Conservation (phyloP, 2,329 filamentous ascomycete species). For the Lasiodiplodia gonubiensis region DNA sequence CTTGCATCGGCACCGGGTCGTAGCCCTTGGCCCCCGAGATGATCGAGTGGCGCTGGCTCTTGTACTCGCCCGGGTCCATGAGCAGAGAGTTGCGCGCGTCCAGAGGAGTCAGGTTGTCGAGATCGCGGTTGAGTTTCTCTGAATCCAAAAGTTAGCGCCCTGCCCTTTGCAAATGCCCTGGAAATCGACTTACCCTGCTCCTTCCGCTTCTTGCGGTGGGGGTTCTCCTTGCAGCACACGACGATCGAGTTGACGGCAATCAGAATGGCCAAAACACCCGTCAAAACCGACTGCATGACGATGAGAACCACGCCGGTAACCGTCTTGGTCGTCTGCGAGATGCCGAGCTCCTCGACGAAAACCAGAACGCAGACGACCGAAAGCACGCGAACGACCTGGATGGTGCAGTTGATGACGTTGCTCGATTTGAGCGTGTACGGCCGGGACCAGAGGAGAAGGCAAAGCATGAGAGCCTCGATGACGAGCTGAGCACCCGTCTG, state of each 20-base stretch:
- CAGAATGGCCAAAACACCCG: slow-evolving; percentile 80
- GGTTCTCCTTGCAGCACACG: slow-evolving; percentile 83
- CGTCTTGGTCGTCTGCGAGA: slow-evolving; percentile 90
- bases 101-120: slow-evolving; percentile 83
- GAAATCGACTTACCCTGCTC: slow-evolving; percentile 73
- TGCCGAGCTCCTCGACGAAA: slow-evolving; percentile 91
- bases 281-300: slow-evolving; percentile 85
- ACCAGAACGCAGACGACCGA: slow-evolving; percentile 88
- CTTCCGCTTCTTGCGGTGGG: slow-evolving; percentile 86
- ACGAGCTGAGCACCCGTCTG: slow-evolving; percentile 82
- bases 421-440: slow-evolving; percentile 86
- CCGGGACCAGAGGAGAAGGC: slow-evolving; percentile 79
- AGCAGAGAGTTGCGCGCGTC: slow-evolving; percentile 87
- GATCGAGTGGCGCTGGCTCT: slow-evolving; percentile 41
- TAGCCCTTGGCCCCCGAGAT: slow-evolving; percentile 36
- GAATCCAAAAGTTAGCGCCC: slow-evolving; percentile 39
- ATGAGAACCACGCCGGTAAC: slow-evolving; percentile 92
- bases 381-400: slow-evolving; percentile 85
- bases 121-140: slow-evolving; percentile 79
- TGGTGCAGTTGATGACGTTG: slow-evolving; percentile 92
- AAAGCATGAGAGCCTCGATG: slow-evolving; percentile 80
- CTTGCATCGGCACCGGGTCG: slow-evolving; percentile 41
- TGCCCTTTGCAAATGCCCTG: neutral
- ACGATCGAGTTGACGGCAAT: slow-evolving; percentile 89
- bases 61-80: slow-evolving; percentile 63